Conservation (phyloP, 345 rosid genomes). For the Lepidium aucheri region DNA sequence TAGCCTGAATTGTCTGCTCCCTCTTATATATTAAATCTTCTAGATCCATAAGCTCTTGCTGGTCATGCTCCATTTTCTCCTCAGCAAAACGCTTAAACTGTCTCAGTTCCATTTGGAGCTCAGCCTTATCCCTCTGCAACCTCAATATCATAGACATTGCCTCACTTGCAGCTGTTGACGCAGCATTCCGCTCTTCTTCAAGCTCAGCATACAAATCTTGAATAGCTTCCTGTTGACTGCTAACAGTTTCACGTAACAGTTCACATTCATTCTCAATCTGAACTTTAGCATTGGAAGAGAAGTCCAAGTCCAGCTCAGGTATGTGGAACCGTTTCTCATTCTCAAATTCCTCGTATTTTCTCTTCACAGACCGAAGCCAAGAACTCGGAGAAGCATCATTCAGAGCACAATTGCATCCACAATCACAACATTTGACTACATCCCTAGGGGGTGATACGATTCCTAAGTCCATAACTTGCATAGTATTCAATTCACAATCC, state of each 20-base stretch:
- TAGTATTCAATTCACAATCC: constrained; percentile 28
- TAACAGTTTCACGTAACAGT: constrained; percentile 67
- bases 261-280: constrained; percentile 72
- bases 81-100: constrained; percentile 85
- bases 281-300: constrained; percentile 50
- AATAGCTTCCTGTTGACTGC: constrained; percentile 63
- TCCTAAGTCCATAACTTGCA: constrained; percentile 47
- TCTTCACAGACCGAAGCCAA: constrained; percentile 66
- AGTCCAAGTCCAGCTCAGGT: constrained; percentile 40
- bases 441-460: constrained; percentile 27
- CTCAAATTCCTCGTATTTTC: constrained; percentile 61
- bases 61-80: constrained; percentile 95
- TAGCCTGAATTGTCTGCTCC: constrained; percentile 77
- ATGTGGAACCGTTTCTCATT: constrained; percentile 37
- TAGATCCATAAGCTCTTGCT: constrained; percentile 57
- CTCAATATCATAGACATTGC: constrained; percentile 98
- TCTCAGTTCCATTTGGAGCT: constrained; percentile 81
- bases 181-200: constrained; percentile 94
- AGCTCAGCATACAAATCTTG: constrained; percentile 61
- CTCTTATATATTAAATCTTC: constrained; percentile 86
- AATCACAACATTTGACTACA: constrained; percentile 43
- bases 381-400: constrained; percentile 19
- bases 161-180: constrained; percentile 89
- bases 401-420: constrained; percentile 56
- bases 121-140: constrained; percentile 96